These are phyloP conservation scores for Apophysomyces ossiformis DNA, from an alignment of 371 early-diverging fungal species.

Conservation along the genomic window DNA sequence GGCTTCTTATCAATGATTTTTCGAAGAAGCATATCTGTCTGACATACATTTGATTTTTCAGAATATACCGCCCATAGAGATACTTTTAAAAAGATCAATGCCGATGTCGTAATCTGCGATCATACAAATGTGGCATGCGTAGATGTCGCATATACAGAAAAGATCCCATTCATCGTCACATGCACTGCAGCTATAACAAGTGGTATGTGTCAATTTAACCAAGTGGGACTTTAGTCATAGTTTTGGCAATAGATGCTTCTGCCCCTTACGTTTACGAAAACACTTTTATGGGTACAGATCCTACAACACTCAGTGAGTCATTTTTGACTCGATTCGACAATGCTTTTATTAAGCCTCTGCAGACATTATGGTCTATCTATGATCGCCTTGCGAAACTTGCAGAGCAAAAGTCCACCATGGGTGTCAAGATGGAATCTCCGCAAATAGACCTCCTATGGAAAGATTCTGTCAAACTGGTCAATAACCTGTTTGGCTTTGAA, in stretches of 20 bases:
- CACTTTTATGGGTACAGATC: conserved; percentile 1
- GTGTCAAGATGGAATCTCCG: neutral
- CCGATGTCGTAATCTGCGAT: conserved; percentile 23
- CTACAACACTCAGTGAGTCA: conserved; percentile 20
- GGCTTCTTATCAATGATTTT: too few species aligned
- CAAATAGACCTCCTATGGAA: neutral
- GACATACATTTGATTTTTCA: neutral
- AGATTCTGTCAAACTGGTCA: conserved; percentile 35
- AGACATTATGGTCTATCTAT: neutral
- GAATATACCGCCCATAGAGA: conserved; percentile 5
- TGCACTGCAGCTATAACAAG: neutral
- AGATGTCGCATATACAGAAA: conserved; percentile 10
- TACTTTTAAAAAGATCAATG: neutral
- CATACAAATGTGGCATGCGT: neutral
- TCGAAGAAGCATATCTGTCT: too few species aligned
- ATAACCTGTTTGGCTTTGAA: conserved; percentile 31
- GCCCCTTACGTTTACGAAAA: conserved; percentile 31
- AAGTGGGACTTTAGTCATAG: too few species aligned
- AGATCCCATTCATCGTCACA: conserved; percentile 17
- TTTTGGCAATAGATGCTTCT: conserved; percentile 17
- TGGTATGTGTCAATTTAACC: too few species aligned
- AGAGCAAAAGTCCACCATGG: neutral
- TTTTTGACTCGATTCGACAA: conserved; percentile 22
- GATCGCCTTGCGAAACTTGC: neutral
- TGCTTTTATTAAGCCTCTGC: conserved; percentile 18